Base-by-base conservation (phyloP, 352 stramenopile species). In the Globisporangium perplexum region DNA sequence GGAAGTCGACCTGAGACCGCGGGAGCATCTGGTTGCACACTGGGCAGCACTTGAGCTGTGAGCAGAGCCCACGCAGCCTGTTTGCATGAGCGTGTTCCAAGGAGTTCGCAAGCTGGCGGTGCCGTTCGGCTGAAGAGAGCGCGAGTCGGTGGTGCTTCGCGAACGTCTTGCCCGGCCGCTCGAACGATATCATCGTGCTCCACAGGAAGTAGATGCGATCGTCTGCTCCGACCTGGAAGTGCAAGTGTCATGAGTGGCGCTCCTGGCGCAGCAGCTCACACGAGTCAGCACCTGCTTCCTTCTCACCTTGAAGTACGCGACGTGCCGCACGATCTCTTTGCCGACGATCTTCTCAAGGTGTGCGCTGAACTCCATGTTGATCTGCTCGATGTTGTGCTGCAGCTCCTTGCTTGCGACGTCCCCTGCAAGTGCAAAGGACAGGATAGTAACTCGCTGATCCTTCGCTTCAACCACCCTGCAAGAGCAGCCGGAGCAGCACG, bases 191-290 rank as follows among this genome's bases (percentile, higher is more conserved):
- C 71, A 84, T 79, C 22, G 79, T 66, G 54, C 71, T 78, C 74
- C 77, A 90, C 33, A 88, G 33, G n/a, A 90, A 55, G 35, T 87
- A 90, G 33, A 90, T 70, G 23, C 68, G 74, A n/a, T 73, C 59
- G 33, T 87, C 76, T 14, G 65, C 61, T 11, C 79, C 79, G 44
- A 83, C 63, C 77, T 88, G 55, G 17, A 42, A 33, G 20, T 38
- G 33, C 18, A 36, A 45, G 22, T 12, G 23, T 7, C 22, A 31
- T 33, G 10, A 35, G 11, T 15, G 7, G 10, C 1, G 3, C 20
- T 5, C 17, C 14, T 24, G n/a, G n/a, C n/a, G n/a, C n/a, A n/a
- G n/a, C n/a, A n/a, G n/a, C 24, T n/a, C 33, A 7, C n/a, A 1
- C 18, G 47, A 35, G 20, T 7, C 14, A 6, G 5, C 35, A 35